Conservation (phyloP, 345 rosid genomes). For the Brassica juncea region DNA sequence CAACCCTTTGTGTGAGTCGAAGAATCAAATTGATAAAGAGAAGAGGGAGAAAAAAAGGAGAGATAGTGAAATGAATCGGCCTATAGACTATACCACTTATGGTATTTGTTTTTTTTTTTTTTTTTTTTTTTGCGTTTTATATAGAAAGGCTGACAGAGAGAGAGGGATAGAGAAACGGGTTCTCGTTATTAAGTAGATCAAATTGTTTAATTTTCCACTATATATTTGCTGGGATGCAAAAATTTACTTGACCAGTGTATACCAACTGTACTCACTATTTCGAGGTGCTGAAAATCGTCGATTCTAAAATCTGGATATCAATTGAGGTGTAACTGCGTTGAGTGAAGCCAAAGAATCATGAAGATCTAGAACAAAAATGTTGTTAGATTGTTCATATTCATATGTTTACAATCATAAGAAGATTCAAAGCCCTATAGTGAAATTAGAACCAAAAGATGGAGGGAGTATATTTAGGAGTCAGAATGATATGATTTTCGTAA, state of each 20-base stretch:
- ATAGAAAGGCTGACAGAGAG: constrained; percentile 21
- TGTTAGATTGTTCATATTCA: background rate
- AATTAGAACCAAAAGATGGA: background rate
- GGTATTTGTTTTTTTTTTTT: constrained; percentile 27
- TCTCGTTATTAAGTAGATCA: constrained; percentile 9
- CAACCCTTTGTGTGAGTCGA: constrained; percentile 14
- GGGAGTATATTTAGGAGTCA: background rate
- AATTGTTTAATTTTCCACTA: constrained; percentile 13
- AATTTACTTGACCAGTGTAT: constrained; percentile 1
- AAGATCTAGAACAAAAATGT: background rate
- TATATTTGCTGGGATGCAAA: background rate
- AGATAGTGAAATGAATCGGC: constrained; percentile 38
- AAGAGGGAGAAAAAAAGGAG: background rate
- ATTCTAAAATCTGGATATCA: background rate
- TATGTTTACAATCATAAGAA: background rate
- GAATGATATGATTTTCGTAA: background rate
- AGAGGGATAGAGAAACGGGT: constrained; percentile 11
- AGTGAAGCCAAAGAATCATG: background rate
- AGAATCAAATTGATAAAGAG: constrained; percentile 20
- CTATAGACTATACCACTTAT: constrained; percentile 42
- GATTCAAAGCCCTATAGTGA: background rate
- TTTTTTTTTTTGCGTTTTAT: constrained; percentile 21
- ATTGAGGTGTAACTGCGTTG: background rate
- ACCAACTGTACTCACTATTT: background rate
- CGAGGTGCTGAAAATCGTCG: background rate